phyloP scores from a whole-genome alignment of 2,329 filamentous ascomycete species.

The Westerdykella ornata region DNA sequence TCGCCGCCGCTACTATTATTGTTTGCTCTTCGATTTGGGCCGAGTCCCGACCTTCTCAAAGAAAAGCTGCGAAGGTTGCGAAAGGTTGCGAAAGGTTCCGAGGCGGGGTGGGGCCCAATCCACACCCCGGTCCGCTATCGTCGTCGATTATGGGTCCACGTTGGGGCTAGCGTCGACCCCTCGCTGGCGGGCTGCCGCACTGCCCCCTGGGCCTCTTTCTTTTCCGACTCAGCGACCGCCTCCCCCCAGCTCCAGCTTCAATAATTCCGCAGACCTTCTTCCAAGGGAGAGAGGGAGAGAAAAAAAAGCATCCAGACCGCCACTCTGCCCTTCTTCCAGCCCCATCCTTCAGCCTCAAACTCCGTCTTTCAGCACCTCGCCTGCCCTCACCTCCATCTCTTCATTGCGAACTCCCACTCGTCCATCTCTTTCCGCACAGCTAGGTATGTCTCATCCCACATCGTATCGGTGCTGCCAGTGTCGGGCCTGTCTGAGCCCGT shows the following conservation, averaged over 20 bases:
- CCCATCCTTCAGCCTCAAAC: background rate
- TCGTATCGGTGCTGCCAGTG: slow-evolving; percentile 13
- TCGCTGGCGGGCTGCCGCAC: background rate
- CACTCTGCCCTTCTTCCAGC: slow-evolving; percentile 14
- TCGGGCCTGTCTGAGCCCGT: background rate
- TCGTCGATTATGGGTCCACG: no score
- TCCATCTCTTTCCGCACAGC: slow-evolving; percentile 16
- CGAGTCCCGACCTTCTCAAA: no score
- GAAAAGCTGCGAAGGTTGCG: background rate
- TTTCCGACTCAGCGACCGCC: background rate
- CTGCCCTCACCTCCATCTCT: slow-evolving; percentile 6
- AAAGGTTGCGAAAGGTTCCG: background rate
- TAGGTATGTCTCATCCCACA: slow-evolving; percentile 30
- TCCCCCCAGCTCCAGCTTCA: slow-evolving; percentile 9
- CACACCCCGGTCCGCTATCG: background rate
- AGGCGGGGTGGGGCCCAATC: background rate
- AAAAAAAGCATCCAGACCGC: slow-evolving; percentile 36
- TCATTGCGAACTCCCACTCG: slow-evolving; percentile 3
- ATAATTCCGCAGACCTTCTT: no score
- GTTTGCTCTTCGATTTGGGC: no score
- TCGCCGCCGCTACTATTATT: no score
- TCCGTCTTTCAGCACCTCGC: slow-evolving; percentile 9
- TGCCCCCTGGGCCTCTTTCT: background rate
- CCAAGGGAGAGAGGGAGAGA: no score
- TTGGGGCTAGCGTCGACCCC: background rate